Evolutionary conservation across 2,329 filamentous ascomycete genomes (phyloP).

Genomic region (Alternaria angustiovoidea): DNA sequence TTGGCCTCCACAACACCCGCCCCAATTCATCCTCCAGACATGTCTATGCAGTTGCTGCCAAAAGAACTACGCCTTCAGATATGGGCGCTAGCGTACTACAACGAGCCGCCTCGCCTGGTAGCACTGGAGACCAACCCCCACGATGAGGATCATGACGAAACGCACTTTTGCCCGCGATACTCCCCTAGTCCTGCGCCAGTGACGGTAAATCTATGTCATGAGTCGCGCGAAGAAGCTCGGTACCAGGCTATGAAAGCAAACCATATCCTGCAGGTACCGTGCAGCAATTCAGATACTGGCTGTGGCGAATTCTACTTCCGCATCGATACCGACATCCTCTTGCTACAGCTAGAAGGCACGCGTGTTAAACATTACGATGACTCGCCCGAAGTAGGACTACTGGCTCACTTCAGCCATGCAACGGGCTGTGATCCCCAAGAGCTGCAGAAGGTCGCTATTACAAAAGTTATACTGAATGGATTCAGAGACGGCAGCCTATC

Average conservation of each 20-base stretch:
- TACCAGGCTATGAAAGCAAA: conserved; percentile 26
- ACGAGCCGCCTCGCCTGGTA: conserved; percentile 30
- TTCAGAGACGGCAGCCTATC: conserved; percentile 28
- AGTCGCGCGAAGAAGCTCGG: conserved; percentile 28
- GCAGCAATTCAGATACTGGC: background rate
- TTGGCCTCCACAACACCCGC: conserved; percentile 2
- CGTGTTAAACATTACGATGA: conserved; percentile 28
- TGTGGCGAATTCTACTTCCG: conserved; percentile 29
- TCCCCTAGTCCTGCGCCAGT: conserved; percentile 27
- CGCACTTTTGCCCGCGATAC: conserved; percentile 33
- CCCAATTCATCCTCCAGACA: conserved; percentile 4
- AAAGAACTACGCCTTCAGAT: conserved; percentile 37
- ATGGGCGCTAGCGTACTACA: conserved; percentile 28
- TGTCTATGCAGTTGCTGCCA: conserved; percentile 31
- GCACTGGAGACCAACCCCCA: conserved; percentile 26
- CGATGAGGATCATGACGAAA: conserved; percentile 25
- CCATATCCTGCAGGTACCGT: conserved; percentile 22
- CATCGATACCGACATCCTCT: conserved; percentile 28
- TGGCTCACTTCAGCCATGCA: conserved; percentile 30
- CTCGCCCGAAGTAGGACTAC: conserved; percentile 27
- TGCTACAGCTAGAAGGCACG: conserved; percentile 21
- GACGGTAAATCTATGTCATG: conserved; percentile 28
- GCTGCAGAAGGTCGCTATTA: conserved; percentile 25
- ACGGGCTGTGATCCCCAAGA: conserved; percentile 11
- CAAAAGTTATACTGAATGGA: conserved; percentile 22